A percentile compares a stretch with the other conserved stretches of the same genome.
Evolutionary conservation across 257 asterid genomes (phyloP).

Genomic region (Haberlea rhodopensis): DNA sequence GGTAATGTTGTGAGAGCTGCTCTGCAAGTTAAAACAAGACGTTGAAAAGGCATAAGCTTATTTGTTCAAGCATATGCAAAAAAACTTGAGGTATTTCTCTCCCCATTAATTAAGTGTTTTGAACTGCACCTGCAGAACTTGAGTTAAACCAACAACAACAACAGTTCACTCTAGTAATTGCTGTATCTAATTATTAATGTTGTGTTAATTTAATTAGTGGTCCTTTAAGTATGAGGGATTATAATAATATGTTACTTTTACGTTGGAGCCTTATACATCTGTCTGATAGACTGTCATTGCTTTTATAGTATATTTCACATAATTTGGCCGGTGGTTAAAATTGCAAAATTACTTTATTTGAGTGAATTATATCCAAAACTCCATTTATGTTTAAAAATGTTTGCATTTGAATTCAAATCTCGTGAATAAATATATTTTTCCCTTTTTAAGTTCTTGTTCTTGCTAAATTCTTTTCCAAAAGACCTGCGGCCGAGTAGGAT

Average conservation of each 20-base stretch:
- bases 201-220: slow-evolving; percentile 16
- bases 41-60: background rate
- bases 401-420: too few relatives aligned
- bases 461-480: too few relatives aligned
- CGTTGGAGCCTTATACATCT: slow-evolving; percentile 23
- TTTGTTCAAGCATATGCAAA: background rate
- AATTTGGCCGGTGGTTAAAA: slow-evolving; percentile 43
- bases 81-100: background rate
- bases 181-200: slow-evolving; percentile 14
- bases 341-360: slow-evolving; percentile 27
- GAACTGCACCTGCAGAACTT: background rate
- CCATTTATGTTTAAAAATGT: too few relatives aligned
- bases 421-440: too few relatives aligned
- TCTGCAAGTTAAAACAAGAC: background rate
- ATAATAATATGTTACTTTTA: slow-evolving; percentile 19
- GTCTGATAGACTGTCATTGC: slow-evolving; percentile 9
- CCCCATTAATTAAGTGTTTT: background rate
- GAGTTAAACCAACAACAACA: background rate
- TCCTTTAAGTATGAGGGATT: slow-evolving; percentile 27
- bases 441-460: too few relatives aligned
- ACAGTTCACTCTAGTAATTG: background rate
- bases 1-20: background rate
- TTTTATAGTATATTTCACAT: slow-evolving; percentile 24
- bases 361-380: too few relatives aligned
- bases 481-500: too few relatives aligned